Percentiles rank a stretch among this genome's conserved stretches.
Evolutionary conservation across 495 filamentous ascomycete species (phyloP).

Genomic region (Neurospora hispaniola): DNA sequence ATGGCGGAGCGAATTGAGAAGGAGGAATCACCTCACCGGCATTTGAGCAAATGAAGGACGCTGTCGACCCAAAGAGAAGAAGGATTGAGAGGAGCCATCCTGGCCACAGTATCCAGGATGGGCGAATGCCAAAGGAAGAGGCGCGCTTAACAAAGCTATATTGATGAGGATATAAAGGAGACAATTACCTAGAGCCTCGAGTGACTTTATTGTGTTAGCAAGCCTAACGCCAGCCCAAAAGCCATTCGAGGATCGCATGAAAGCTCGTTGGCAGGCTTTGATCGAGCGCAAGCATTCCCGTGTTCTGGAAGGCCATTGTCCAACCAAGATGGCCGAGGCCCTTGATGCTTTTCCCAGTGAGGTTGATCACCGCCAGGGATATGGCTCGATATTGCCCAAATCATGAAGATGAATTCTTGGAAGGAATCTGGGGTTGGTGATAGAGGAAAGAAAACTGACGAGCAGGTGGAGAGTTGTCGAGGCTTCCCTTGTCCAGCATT

Average conservation of each 20-base stretch:
- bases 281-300: background rate
- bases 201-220: background rate
- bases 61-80: conserved; percentile 4
- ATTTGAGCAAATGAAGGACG: conserved; percentile 6
- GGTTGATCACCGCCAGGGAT: conserved; percentile 42
- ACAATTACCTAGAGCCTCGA: background rate
- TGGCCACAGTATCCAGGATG: background rate
- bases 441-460: background rate
- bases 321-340: conserved; percentile 27
- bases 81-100: conserved; percentile 6
- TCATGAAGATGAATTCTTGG: background rate
- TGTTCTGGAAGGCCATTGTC: conserved; percentile 4
- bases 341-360: conserved; percentile 21
- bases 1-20: conserved; percentile 21
- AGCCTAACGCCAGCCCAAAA: background rate
- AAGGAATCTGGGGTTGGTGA: background rate
- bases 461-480: background rate
- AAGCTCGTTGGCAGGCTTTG: background rate
- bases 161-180: background rate
- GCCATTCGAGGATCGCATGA: background rate
- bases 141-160: background rate
- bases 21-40: conserved; percentile 2
- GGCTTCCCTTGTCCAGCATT: background rate
- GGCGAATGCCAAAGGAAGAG: background rate
- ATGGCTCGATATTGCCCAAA: conserved; percentile 3